Percentiles rank a stretch among this genome's conserved stretches.
Conservation (phyloP, 2,329 filamentous ascomycete species). For the Apiospora kogelbergensis region DNA sequence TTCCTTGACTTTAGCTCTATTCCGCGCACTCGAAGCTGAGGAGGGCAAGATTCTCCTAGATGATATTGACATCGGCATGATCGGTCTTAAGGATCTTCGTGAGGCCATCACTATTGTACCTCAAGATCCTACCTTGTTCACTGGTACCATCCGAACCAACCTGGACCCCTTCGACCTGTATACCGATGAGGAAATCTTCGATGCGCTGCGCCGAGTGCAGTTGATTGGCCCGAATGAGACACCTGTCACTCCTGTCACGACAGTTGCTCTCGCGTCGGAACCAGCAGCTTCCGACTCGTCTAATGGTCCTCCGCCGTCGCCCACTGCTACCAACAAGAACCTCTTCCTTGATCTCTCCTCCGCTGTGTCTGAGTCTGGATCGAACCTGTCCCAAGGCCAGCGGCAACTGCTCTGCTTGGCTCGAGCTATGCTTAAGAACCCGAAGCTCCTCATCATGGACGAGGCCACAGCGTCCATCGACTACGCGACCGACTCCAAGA, state of each 20-base stretch:
- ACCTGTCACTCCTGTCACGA: slow-evolving; percentile 14
- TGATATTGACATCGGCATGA: slow-evolving; percentile 82
- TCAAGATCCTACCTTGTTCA: slow-evolving; percentile 94
- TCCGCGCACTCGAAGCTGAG: slow-evolving; percentile 90
- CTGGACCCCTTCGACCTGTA: slow-evolving; percentile 89
- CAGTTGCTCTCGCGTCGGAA: slow-evolving; percentile 19
- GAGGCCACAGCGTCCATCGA: slow-evolving; percentile 98
- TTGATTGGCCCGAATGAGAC: slow-evolving; percentile 67
- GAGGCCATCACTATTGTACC: slow-evolving; percentile 96
- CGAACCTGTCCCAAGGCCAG: slow-evolving; percentile 94
- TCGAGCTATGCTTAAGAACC: slow-evolving; percentile 85
- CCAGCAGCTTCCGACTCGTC: slow-evolving; percentile 17
- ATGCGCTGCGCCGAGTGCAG: slow-evolving; percentile 82
- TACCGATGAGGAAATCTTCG: slow-evolving; percentile 88
- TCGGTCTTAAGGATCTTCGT: slow-evolving; percentile 90
- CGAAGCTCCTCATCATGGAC: slow-evolving; percentile 97
- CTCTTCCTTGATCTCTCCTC: slow-evolving; percentile 86
- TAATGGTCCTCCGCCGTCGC: slow-evolving; percentile 22
- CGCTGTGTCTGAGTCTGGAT: slow-evolving; percentile 83
- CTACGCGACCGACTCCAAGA: slow-evolving; percentile 92
- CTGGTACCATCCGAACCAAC: slow-evolving; percentile 87
- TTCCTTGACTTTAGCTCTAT: slow-evolving; percentile 87
- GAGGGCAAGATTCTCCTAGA: slow-evolving; percentile 88
- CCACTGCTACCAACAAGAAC: slow-evolving; percentile 80
- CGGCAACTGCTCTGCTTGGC: slow-evolving; percentile 92